Conservation (phyloP, 306 rosid species). For the Mimosa bimucronata region DNA sequence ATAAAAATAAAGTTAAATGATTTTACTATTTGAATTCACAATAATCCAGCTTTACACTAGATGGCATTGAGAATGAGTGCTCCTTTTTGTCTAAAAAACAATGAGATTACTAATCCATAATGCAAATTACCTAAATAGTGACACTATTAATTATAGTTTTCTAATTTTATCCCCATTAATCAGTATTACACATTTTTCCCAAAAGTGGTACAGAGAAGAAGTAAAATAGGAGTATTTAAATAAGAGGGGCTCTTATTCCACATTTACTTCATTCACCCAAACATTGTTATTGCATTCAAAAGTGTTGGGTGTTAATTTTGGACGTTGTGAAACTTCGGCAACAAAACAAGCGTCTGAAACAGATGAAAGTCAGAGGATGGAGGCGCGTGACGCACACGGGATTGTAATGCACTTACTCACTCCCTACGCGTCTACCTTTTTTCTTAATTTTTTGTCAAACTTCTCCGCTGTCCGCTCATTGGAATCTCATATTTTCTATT, state of each 20-base stretch:
- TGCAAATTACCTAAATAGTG: too few species aligned
- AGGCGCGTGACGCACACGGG: slow-evolving; percentile 4
- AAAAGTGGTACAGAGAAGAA: too few species aligned
- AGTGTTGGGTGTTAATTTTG: background rate
- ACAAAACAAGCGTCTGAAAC: background rate
- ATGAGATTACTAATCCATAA: too few species aligned
- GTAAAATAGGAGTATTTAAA: too few species aligned
- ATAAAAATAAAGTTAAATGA: too few species aligned
- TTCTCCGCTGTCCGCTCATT: background rate
- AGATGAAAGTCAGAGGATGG: background rate
- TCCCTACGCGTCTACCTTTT: background rate
- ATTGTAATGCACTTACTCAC: background rate
- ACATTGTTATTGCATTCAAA: background rate
- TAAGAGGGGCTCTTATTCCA: background rate
- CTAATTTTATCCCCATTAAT: too few species aligned
- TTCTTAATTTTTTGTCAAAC: background rate
- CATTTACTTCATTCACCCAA: background rate
- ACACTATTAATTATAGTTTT: too few species aligned
- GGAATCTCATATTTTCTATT: background rate
- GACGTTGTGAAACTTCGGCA: background rate
- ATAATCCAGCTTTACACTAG: too few species aligned
- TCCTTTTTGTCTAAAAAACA: too few species aligned
- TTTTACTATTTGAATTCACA: too few species aligned
- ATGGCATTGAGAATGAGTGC: too few species aligned
- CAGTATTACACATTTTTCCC: too few species aligned